Base-by-base conservation (phyloP, 805 yeast genomes). In the Myxozyma neglecta region DNA sequence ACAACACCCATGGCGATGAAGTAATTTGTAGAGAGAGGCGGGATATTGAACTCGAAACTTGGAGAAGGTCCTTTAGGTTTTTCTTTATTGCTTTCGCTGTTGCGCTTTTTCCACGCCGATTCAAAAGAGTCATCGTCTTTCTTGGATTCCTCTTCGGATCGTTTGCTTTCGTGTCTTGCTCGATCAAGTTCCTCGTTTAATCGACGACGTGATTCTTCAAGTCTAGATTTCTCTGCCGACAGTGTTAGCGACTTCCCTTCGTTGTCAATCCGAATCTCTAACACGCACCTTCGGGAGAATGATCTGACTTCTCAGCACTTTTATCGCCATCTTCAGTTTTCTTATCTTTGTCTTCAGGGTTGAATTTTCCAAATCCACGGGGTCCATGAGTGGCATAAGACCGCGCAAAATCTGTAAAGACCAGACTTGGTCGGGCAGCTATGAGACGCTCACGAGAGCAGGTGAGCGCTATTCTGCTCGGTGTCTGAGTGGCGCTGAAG, bases 11-110 rank as follows among this genome's bases (percentile, higher is more conserved):
- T 55, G 40, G 61, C 40, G 14, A 64, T 14, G 40, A 64, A 29
- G 34, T 58, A 61, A 40, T 55, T 56, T 32, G 43, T 36, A 39
- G 46, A 34, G 37, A 56, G 40, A 18, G 67, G 67, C 49, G 63
- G 63, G 45, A 63, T 46, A 29, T 63, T 59, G 46, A 63, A 60
- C 54, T 63, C 64, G 40, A 63, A 29, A 16, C 32, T 57, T 10
- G 42, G 6, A 39, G 42, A 39, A 4, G 42, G 42, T 9, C 46
- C 46, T 14, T 43, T 48, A 16, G 13, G 14, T 18, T 48, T 56
- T 20, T 40, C 29, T 39, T 42, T 56, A 37, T 52, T 59, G 45
- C 36, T 46, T 13, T 42, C 34, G 18, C 24, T 39, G 53, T 50
- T 14, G 13, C 48, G 14, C 20, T 34, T 44, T 29, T 37, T 53